Evolutionary conservation across 805 yeast genomes (phyloP).

Genomic region (Nakazawaea populi): DNA sequence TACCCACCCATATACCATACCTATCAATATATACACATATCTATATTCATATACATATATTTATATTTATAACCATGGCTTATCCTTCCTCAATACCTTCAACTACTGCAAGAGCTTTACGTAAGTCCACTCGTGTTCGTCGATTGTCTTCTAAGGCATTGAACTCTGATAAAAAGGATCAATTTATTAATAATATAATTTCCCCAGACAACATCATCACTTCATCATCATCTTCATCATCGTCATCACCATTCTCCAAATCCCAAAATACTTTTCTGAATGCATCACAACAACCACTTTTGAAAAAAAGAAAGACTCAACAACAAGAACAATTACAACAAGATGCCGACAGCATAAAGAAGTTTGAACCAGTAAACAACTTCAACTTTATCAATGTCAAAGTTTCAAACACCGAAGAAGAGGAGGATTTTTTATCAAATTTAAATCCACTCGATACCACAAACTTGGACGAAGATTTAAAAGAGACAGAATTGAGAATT

Average conservation of each 20-base stretch:
- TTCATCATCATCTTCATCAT: neutral
- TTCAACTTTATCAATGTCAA: constrained; percentile 1
- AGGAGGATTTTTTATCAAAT: constrained; percentile 5
- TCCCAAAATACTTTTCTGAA: neutral
- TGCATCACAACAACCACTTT: neutral
- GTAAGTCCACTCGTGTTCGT: constrained; percentile 15
- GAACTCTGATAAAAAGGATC: constrained; percentile 6
- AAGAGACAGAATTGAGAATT: constrained; percentile 8
- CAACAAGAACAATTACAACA: neutral
- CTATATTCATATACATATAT: neutral
- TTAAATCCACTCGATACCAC: neutral
- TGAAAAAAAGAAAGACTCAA: constrained; percentile 4
- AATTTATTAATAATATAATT: constrained; percentile 3
- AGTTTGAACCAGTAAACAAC: constrained; percentile 1
- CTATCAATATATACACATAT: neutral
- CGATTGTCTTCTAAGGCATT: constrained; percentile 14
- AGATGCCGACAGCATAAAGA: neutral
- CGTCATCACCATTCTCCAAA: neutral
- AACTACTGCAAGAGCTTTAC: constrained; percentile 2
- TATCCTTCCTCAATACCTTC: neutral
- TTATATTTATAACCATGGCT: neutral
- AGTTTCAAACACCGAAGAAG: neutral
- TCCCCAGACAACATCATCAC: neutral
- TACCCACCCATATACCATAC: too few relatives aligned
- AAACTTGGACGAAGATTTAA: constrained; percentile 3